Evolutionary conservation across 2,329 filamentous ascomycete species (phyloP), one percentile per base, ranked within the genome.

Genomic region (Monilinia polystroma): DNA sequence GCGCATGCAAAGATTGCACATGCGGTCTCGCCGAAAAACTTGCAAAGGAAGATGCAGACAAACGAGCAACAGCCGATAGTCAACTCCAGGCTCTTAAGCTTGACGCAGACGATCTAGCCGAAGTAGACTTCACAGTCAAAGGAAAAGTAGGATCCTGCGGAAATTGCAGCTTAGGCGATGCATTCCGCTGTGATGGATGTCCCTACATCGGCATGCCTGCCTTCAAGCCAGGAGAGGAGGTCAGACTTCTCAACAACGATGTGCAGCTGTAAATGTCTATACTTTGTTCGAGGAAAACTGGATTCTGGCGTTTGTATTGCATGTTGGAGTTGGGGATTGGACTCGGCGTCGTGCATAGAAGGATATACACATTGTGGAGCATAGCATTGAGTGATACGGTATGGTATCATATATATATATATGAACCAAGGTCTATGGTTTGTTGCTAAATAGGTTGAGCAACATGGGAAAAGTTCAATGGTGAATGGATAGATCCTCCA

Each of bases 1-100:
- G 93, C 69, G 93, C 95, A 67, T 99, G 95, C 84, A 98, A 99
- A 80, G 95, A 99, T 81, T 99, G 95, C 82, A 94, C 91, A 11
- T 99, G 95, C 76, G 95, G 95, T 62, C 87, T 99, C 35, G 92
- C 93, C 32, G 87, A 95, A 77, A 87, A 90, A 69, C 80, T 98
- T 62, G 90, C 92, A 73, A 89, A 89, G n/a, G 92, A 98, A 81
- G 95, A 98, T 78, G 83, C 82, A 54, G 84, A 83, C 10, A 88
- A 87, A 74, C 85, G 92, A 66, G 80, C 81, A 10, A 80, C 83
- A 29, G 90, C 90, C 43, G 89, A 92, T 74, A 80, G 80, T 18
- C 78, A 81, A 53, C 83, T 92, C 58, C 86, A 88, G 75, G 83
- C 87, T 26, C 81, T 92, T 69, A 91, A 90, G 79, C 83, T 97